Evolutionary conservation across 2,329 filamentous ascomycete species (phyloP).

Genomic region (Ascochyta lentis): DNA sequence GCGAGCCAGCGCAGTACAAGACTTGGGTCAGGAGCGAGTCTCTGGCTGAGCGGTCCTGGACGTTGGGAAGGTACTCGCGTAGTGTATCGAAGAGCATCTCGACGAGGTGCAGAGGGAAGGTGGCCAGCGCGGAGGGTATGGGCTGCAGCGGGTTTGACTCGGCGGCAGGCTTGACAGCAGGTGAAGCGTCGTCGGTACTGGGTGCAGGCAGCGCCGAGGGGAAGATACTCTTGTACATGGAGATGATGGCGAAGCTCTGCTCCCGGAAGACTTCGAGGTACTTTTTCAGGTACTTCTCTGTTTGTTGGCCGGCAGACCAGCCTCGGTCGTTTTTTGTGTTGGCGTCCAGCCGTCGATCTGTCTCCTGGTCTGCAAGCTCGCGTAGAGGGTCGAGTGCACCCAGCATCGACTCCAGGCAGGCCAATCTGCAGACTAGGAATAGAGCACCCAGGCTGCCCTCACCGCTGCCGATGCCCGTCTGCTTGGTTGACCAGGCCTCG

Average conservation of each 20-base stretch:
- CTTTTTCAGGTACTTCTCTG: slow-evolving; percentile 89
- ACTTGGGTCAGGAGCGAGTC: slow-evolving; percentile 93
- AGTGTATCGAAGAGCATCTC: slow-evolving; percentile 81
- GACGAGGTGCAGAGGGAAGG: slow-evolving; percentile 84
- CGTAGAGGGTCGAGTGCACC: slow-evolving; percentile 83
- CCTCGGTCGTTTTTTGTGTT: slow-evolving; percentile 50
- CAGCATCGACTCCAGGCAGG: slow-evolving; percentile 79
- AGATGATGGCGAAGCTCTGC: slow-evolving; percentile 94
- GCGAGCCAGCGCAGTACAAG: slow-evolving; percentile 88
- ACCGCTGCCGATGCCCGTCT: slow-evolving; percentile 41
- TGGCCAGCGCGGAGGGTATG: slow-evolving; percentile 77
- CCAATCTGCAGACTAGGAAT: slow-evolving; percentile 85
- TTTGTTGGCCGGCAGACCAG: slow-evolving; percentile 83
- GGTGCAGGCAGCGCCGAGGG: slow-evolving; percentile 61
- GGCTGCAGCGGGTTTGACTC: slow-evolving; percentile 53
- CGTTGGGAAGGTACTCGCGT: slow-evolving; percentile 76
- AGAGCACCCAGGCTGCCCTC: slow-evolving; percentile 79
- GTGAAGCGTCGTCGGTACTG: slow-evolving; percentile 36
- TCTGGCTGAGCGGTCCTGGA: slow-evolving; percentile 78
- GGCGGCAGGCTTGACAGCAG: slow-evolving; percentile 29
- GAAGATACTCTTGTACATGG: slow-evolving; percentile 92
- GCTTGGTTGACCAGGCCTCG: slow-evolving; percentile 43
- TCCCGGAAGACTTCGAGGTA: slow-evolving; percentile 98
- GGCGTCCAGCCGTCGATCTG: slow-evolving; percentile 50
- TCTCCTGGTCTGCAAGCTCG: slow-evolving; percentile 89